A percentile compares a stretch with the other conserved stretches of the same genome.
phyloP scores from a whole-genome alignment of 345 rosid species.

The Salix koriyanagi region DNA sequence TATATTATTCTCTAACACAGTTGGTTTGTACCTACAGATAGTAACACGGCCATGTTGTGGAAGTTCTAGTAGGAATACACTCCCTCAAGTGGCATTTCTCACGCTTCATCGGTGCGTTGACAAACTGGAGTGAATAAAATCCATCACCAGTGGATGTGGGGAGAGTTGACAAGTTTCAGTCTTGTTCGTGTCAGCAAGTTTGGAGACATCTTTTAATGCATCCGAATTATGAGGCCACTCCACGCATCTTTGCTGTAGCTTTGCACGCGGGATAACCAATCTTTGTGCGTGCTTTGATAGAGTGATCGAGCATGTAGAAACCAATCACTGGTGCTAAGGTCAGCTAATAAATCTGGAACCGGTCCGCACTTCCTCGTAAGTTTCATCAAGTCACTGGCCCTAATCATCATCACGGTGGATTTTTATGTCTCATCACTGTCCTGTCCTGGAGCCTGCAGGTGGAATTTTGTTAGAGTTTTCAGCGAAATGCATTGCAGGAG shows the following conservation, averaged over 20 bases:
- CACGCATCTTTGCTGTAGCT: not conserved
- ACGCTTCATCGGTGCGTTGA: not conserved
- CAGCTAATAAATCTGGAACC: not conserved
- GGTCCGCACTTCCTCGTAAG: not conserved
- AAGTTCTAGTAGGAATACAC: conserved; percentile 13
- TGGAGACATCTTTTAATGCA: not conserved
- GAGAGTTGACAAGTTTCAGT: not conserved
- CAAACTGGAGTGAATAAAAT: not conserved
- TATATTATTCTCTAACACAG: not conserved
- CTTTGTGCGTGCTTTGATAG: not conserved
- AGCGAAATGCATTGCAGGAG: not conserved
- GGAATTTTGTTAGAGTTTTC: not conserved
- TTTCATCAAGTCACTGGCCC: not conserved
- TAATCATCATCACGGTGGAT: not conserved
- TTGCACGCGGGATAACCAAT: not conserved
- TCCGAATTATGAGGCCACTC: not conserved
- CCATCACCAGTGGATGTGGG: not conserved
- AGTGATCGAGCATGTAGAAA: not conserved
- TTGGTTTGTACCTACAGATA: not conserved
- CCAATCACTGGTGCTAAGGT: not conserved
- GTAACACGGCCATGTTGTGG: not conserved
- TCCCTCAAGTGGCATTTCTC: conserved; percentile 1
- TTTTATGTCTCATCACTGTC: not conserved
- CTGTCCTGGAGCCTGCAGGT: not conserved
- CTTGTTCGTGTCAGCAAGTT: not conserved